Base-by-base conservation (phyloP, 345 rosid genomes). In the Eucalyptus virginea region DNA sequence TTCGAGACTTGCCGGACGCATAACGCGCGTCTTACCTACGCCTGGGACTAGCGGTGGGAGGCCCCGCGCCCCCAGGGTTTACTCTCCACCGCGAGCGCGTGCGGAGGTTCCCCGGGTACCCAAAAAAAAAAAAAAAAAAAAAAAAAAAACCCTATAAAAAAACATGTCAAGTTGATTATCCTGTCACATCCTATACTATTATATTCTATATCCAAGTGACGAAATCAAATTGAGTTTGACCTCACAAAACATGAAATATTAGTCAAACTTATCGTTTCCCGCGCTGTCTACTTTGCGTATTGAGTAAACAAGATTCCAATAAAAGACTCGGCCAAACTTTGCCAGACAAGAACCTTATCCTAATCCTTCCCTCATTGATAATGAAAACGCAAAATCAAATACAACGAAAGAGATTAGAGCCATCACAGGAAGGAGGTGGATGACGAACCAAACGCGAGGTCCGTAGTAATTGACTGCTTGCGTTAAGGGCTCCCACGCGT, bases 401-500 rank as follows among this genome's bases (percentile, higher is more conserved):
- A 8, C 80, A 32, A 18, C 80, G 3, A 32, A 34, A 67, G 40
- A 67, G 40, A 67, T 16, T 16, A 14, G 40, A 32, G 11, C 24
- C 56, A 92, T 98, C 65, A 94, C 88, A 10, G 99, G 98, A 40
- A 98, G 95, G 88, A 98, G 96, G 87, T 96, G 98, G 91, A 95
- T 89, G 89, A 89, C 12, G 52, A 97, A 91, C 48, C 90, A 86
- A 89, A 95, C 95, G 87, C 92, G 95, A 91, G 94, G 87, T 80
- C 97, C 95, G 89, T 93, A 96, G 91, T 92, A 87, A 45, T 91
- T 90, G 65, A 95, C 88, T 81, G 94, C 96, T 88, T 90, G 93
- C 90, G 94, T 95, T 87, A 95, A 94, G 72, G 98, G 93, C 23
- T 95, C 95, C 99, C 99, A 98, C n/a, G 97, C 80, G 89, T 96